Evolutionary conservation across 2,329 filamentous ascomycete genomes (phyloP).

Genomic region (Pezizomycotina sp.): DNA sequence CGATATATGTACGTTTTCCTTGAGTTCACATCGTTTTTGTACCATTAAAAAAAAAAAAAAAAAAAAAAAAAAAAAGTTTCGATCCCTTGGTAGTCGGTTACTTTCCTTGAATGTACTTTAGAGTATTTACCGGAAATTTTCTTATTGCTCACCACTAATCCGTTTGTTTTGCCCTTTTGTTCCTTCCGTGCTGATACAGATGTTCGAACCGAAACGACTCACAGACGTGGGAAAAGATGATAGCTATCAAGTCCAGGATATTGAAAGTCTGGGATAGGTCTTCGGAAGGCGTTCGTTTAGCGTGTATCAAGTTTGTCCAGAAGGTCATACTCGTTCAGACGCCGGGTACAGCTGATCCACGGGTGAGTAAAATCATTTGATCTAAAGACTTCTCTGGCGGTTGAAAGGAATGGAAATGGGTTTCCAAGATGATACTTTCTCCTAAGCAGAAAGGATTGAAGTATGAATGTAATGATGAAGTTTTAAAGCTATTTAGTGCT

Average conservation of each 20-base stretch:
- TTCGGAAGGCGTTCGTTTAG: constrained; percentile 61
- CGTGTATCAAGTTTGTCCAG: constrained; percentile 95
- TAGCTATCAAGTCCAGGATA: constrained; percentile 74
- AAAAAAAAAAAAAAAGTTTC: constrained; percentile 1
- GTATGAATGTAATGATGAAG: too few species aligned
- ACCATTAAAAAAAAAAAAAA: constrained; percentile 1
- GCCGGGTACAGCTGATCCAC: constrained; percentile 63
- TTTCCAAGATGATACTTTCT: too few species aligned
- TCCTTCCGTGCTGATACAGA: constrained; percentile 34
- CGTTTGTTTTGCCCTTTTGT: not conserved
- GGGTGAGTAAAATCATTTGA: constrained; percentile 54
- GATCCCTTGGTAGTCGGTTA: not conserved
- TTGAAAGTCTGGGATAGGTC: constrained; percentile 74
- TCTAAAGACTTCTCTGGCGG: too few species aligned
- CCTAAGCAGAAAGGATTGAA: too few species aligned
- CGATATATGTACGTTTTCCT: constrained; percentile 72
- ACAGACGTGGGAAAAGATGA: constrained; percentile 73
- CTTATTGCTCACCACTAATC: not conserved
- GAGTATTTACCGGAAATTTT: not conserved
- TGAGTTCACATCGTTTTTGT: constrained; percentile 5
- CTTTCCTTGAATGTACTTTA: constrained; percentile 1
- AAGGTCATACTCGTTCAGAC: constrained; percentile 85
- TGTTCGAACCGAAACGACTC: constrained; percentile 72
- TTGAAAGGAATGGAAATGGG: too few species aligned
- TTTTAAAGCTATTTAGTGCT: too few species aligned